Percentiles rank a stretch among this genome's conserved stretches.
Conservation (phyloP, 2,329 filamentous ascomycete species). For the Exophiala bonariae region DNA sequence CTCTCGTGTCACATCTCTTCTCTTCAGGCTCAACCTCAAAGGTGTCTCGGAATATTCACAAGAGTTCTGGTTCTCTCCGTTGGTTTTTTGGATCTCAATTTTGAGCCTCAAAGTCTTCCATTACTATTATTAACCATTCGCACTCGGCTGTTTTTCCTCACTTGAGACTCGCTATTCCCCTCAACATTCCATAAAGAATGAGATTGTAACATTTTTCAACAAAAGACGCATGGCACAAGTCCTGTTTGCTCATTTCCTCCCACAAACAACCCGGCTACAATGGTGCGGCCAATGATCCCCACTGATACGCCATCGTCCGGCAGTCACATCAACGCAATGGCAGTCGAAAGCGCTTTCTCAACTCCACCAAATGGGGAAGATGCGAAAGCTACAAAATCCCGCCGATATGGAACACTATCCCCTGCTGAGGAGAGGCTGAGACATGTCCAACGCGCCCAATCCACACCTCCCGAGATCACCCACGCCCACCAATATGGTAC, state of each 20-base stretch:
- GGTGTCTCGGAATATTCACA: too few relatives aligned
- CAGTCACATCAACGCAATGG: slow-evolving; percentile 20
- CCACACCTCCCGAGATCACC: slow-evolving; percentile 26
- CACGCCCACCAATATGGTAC: slow-evolving; percentile 20
- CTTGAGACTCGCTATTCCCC: too few relatives aligned
- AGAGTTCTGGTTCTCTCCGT: slow-evolving; percentile 8
- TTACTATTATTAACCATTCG: slow-evolving; percentile 8
- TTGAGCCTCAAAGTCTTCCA: slow-evolving; percentile 7
- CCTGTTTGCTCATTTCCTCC: too few relatives aligned
- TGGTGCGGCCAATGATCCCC: too few relatives aligned
- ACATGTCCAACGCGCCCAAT: slow-evolving; percentile 19
- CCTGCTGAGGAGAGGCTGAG: slow-evolving; percentile 18
- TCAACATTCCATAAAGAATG: too few relatives aligned
- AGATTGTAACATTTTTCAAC: too few relatives aligned
- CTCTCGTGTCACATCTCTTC: too few relatives aligned
- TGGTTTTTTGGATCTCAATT: slow-evolving; percentile 22
- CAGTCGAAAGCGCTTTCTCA: slow-evolving; percentile 27
- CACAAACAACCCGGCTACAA: too few relatives aligned
- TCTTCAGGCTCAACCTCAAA: too few relatives aligned
- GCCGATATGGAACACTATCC: slow-evolving; percentile 17
- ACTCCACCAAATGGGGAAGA: slow-evolving; percentile 21
- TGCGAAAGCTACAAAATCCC: slow-evolving; percentile 7
- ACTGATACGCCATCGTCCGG: slow-evolving; percentile 17
- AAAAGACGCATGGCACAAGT: too few relatives aligned
- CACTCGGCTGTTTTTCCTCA: too few relatives aligned